Evolutionary conservation across 1,284 basidiomycete species (phyloP), one percentile per base, ranked within the genome.

Genomic region (Rhodotorula sp.): DNA sequence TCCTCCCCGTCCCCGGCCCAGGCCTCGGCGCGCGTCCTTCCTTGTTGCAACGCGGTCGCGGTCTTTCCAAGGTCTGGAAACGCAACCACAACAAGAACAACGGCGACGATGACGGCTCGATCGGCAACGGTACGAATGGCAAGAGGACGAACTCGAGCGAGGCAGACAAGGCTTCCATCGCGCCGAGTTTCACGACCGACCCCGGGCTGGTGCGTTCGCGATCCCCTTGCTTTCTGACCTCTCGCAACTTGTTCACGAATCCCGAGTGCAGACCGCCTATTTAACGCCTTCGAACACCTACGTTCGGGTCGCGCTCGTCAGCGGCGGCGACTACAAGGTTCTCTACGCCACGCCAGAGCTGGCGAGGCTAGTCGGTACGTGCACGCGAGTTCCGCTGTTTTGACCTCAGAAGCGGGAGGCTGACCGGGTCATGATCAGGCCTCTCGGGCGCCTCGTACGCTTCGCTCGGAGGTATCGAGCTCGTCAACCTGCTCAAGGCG

Each of bases 401-500:
- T 19, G 5, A 45, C 16, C 12, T 28, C 16, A n/a, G 14, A n/a
- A 23, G 12, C 10, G 12, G 8, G 38, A 43, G 38, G 38, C 38
- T 43, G 10, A 43, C 38, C 38, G 2, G 38, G 38, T 10, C 38
- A 34, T 34, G 34, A 2, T 7, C 66, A 71, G 69, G 55, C 12
- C 48, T 65, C 5, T 28, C 63, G 2, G 23, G 47, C 14, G 43
- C 59, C 10, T 2, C 43, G 8, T 48, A 57, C 16, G 10, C 93
- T n/a, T 93, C 95, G 79, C 84, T 95, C 43, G 84, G 90, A 50
- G 89, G 88, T 47, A 85, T 93, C 5, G 91, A 89, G 4, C 79
- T 89, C 18, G 83, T 93, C 14, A 93, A 94, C 79, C 89, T 90
- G 2, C 83, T 91, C n/a, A 28, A 16, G 38, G 38, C 64, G 5